These are phyloP conservation scores for Spongospora subterranea DNA, from an alignment of 208 protist genomes.

Conservation along the genomic window DNA sequence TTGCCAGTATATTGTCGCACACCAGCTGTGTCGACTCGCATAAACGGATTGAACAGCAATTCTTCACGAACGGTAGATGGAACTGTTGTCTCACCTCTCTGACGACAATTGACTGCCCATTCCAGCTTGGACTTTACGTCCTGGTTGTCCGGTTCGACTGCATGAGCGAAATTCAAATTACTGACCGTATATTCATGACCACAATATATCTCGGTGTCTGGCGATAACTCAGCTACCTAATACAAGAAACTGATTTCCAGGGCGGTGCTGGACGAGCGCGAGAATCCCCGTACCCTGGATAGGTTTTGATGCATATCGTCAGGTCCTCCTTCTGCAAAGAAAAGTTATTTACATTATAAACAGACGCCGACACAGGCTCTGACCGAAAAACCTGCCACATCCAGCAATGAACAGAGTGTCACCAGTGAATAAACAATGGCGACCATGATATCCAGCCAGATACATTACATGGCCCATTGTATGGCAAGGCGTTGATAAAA, in stretches of 20 bases:
- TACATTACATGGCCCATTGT: slow-evolving; percentile 41
- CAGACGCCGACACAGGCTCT: neutral
- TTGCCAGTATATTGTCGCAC: slow-evolving; percentile 1
- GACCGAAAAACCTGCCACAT: slow-evolving; percentile 30
- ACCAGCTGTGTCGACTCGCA: neutral
- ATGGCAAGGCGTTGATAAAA: slow-evolving; percentile 32
- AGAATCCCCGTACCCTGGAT: no score
- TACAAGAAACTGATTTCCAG: no score
- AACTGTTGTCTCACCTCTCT: neutral
- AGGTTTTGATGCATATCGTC: slow-evolving; percentile 15
- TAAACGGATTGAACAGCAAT: slow-evolving; percentile 2
- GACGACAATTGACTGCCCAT: neutral
- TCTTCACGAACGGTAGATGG: slow-evolving; percentile 28
- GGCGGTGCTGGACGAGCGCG: no score
- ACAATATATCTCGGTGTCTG: slow-evolving; percentile 11
- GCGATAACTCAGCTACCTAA: neutral
- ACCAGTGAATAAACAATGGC: slow-evolving; percentile 13
- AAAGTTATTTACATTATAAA: neutral
- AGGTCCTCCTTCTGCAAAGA: neutral
- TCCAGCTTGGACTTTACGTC: slow-evolving; percentile 8
- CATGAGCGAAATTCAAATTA: neutral
- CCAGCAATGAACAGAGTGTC: slow-evolving; percentile 39
- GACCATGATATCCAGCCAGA: neutral
- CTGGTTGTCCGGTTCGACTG: slow-evolving; percentile 9
- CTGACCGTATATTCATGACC: slow-evolving; percentile 46